These are phyloP conservation scores for Rachicladosporium sp. DNA, from an alignment of 2,329 filamentous ascomycete species.

Conservation along the genomic window DNA sequence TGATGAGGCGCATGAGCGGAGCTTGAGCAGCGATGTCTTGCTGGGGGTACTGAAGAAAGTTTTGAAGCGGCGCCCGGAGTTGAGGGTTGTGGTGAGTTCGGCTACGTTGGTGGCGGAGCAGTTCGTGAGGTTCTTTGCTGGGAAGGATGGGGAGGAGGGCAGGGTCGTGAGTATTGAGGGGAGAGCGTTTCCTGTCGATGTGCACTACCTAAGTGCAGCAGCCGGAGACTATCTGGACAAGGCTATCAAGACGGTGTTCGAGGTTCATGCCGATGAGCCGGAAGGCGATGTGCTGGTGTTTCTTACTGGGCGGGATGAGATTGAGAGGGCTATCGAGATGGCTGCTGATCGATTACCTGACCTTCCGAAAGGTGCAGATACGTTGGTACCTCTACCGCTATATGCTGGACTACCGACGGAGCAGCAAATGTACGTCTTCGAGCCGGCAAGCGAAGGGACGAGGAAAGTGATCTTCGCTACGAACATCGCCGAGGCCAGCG, in stretches of 20 bases:
- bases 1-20: conserved; percentile 91
- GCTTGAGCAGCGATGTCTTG: conserved; percentile 81
- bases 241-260: conserved; percentile 69
- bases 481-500: conserved; percentile 91
- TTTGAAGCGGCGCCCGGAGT: conserved; percentile 60
- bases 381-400: conserved; percentile 61
- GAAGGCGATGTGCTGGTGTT: conserved; percentile 86
- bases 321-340: conserved; percentile 67
- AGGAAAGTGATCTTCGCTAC: conserved; percentile 88
- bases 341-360: conserved; percentile 59
- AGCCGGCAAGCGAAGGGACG: conserved; percentile 65
- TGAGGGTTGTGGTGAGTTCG: conserved; percentile 83
- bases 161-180: conserved; percentile 77
- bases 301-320: conserved; percentile 84
- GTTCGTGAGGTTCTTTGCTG: conserved; percentile 65
- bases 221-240: conserved; percentile 78
- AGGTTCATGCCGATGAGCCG: conserved; percentile 70
- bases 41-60: conserved; percentile 90
- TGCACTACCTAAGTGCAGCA: conserved; percentile 65
- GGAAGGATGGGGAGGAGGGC: conserved; percentile 23
- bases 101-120: conserved; percentile 84
- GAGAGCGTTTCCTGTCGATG: conserved; percentile 77
- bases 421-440: conserved; percentile 91
- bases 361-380: conserved; percentile 46
- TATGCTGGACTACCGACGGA: conserved; percentile 84